Percentiles rank a stretch among this genome's conserved stretches.
phyloP scores from a whole-genome alignment of 495 filamentous ascomycete genomes.

The Penicillium dipodomyicola region DNA sequence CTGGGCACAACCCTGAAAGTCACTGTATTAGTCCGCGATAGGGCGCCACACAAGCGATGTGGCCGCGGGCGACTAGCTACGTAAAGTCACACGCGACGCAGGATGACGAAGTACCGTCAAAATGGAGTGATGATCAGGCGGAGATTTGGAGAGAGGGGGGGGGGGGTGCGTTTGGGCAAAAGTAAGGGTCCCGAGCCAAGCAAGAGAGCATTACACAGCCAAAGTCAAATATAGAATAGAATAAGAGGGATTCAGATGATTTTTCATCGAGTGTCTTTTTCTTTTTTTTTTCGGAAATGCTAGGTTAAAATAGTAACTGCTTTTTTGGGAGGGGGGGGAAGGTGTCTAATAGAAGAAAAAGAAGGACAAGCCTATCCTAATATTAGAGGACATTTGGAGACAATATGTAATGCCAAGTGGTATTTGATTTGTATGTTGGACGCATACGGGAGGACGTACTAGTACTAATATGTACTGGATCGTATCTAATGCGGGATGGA shows the following conservation, averaged over 20 bases:
- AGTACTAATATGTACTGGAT: neutral
- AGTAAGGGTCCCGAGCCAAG: conserved; percentile 1
- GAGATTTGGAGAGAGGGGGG: conserved; percentile 7
- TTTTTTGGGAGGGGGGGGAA: no score
- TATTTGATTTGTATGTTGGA: neutral
- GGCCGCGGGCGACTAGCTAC: conserved; percentile 1
- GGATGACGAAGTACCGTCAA: conserved; percentile 28
- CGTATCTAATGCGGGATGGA: neutral
- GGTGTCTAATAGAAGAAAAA: neutral
- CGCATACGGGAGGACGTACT: neutral
- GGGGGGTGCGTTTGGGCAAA: conserved; percentile 8
- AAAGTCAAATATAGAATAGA: neutral
- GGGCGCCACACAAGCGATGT: conserved; percentile 11
- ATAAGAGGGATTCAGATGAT: neutral
- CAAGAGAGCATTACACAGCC: neutral
- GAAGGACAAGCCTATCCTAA: neutral
- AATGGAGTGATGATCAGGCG: conserved; percentile 28
- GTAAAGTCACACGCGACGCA: conserved; percentile 26
- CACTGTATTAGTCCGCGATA: conserved; percentile 6
- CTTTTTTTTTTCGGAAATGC: neutral
- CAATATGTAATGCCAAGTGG: neutral
- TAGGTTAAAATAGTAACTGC: neutral
- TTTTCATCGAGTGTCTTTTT: neutral
- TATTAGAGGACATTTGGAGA: neutral
- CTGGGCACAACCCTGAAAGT: neutral